Percentiles rank a stretch among this genome's conserved stretches.
Evolutionary conservation across 2,329 filamentous ascomycete genomes (phyloP).

Genomic region (Colletotrichum falcatum): DNA sequence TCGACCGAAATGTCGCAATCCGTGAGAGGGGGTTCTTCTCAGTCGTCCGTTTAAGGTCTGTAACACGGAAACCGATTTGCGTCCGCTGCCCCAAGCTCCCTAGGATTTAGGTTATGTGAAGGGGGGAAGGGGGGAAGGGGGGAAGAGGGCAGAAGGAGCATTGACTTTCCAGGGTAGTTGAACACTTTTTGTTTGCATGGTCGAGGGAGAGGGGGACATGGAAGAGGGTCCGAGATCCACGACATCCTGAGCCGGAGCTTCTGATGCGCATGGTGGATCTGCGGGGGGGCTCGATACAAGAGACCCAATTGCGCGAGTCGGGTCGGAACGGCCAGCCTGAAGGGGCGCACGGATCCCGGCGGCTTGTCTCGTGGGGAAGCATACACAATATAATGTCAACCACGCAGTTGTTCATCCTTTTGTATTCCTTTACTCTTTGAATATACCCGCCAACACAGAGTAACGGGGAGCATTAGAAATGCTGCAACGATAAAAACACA

Average conservation of each 20-base stretch:
- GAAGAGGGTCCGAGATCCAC: not conserved
- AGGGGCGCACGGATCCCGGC: no score
- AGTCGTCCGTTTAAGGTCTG: not conserved
- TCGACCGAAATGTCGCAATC: no score
- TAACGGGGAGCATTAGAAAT: not conserved
- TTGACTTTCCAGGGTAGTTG: not conserved
- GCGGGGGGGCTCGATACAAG: not conserved
- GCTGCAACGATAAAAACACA: no score
- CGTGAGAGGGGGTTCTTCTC: not conserved
- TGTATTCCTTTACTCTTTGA: not conserved
- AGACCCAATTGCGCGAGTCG: not conserved
- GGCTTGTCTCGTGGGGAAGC: no score
- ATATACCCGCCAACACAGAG: not conserved
- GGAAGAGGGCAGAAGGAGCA: not conserved
- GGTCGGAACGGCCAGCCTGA: not conserved
- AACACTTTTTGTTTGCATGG: slow-evolving; percentile 8
- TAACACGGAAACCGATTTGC: not conserved
- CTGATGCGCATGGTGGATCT: slow-evolving; percentile 12
- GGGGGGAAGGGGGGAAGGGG: no score
- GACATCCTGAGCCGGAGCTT: slow-evolving; percentile 11
- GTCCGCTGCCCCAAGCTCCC: slow-evolving; percentile 4
- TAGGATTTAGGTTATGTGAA: not conserved
- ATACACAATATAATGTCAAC: not conserved
- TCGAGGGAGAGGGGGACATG: not conserved
- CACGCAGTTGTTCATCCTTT: not conserved